A percentile compares a stretch with the other conserved stretches of the same genome.
These are phyloP conservation scores for Posidonia oceanica DNA, from an alignment of 116 monocot species.

Conservation along the genomic window DNA sequence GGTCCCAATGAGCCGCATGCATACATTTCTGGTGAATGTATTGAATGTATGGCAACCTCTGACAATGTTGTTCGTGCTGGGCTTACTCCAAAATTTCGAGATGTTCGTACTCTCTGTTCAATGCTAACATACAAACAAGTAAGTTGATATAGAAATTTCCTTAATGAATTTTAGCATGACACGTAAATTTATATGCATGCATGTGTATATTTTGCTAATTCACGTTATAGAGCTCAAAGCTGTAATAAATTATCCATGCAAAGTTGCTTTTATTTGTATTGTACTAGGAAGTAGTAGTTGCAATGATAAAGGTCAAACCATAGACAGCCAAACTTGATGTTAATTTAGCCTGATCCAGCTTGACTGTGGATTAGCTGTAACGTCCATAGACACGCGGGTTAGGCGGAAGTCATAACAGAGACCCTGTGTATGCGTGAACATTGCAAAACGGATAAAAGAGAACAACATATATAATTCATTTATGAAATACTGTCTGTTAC, in stretches of 20 bases:
- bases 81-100: slow-evolving; percentile 85
- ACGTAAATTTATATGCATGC: neutral
- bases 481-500: too few relatives aligned
- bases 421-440: too few relatives aligned
- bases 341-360: too few relatives aligned
- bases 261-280: neutral
- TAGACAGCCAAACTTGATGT: too few relatives aligned
- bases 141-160: neutral
- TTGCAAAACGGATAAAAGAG: too few relatives aligned
- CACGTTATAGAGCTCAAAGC: neutral
- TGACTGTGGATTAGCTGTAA: too few relatives aligned
- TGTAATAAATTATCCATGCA: neutral
- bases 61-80: slow-evolving; percentile 99
- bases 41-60: slow-evolving; percentile 98
- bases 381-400: too few relatives aligned
- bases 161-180: neutral
- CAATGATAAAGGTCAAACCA: too few relatives aligned
- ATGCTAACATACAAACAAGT: slow-evolving; percentile 99
- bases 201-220: too few relatives aligned
- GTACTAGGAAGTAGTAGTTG: too few relatives aligned
- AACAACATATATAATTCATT: too few relatives aligned
- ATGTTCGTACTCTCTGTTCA: slow-evolving; percentile 92
- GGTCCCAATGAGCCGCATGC: slow-evolving; percentile 97
- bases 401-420: too few relatives aligned
- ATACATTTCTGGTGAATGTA: slow-evolving; percentile 89